Base-by-base conservation (phyloP, 1,284 basidiomycete species). In the Rhodotorula sp. region DNA sequence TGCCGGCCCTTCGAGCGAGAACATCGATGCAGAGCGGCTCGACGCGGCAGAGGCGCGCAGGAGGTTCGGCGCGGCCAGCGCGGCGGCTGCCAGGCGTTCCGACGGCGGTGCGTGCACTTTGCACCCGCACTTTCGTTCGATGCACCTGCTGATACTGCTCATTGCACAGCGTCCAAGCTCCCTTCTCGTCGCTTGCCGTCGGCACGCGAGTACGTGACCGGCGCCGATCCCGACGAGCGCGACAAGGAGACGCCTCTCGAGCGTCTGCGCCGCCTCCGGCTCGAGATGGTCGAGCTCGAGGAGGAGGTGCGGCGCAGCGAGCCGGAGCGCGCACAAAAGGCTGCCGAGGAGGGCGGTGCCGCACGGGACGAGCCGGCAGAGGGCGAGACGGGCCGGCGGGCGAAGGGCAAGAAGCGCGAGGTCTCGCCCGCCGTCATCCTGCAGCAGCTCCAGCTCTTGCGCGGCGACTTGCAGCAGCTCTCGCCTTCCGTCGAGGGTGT, bases 201-300 rank as follows among this genome's bases (percentile, higher is more conserved):
- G 1, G 64, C 74, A 25, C 61, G 17, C 27, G 66, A 61, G 46
- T 72, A 73, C 57, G 50, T 48, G 16, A 34, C 49, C 7, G 55
- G 46, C n/a, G 48, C 46, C 34, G 54, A 48, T 34, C 68, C 72
- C 8, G 72, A 77, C 16, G 68, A 74, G 19, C 59, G 64, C 7
- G 72, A 74, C 34, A 62, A 71, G 23, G 84, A 85, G 73, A 82
- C 82, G 1, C 79, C 83, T 2, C 76, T 81, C 41, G 82, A 83
- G 13, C 77, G 82, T 5, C 73, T 85, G 16, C 76, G 84, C 3
- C 74, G 84, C 27, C 76, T 85, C 14, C 80, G 83, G 60, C 81
- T 80, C 25, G 84, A 85, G 69, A 74, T 84, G 4, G 80, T 80
- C 7, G 82, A 85, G 68, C 78, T 85, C 10, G 84, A 86, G 74